Base-by-base conservation (phyloP, 108 stramenopile genomes). In the Craspedostauros australis region DNA sequence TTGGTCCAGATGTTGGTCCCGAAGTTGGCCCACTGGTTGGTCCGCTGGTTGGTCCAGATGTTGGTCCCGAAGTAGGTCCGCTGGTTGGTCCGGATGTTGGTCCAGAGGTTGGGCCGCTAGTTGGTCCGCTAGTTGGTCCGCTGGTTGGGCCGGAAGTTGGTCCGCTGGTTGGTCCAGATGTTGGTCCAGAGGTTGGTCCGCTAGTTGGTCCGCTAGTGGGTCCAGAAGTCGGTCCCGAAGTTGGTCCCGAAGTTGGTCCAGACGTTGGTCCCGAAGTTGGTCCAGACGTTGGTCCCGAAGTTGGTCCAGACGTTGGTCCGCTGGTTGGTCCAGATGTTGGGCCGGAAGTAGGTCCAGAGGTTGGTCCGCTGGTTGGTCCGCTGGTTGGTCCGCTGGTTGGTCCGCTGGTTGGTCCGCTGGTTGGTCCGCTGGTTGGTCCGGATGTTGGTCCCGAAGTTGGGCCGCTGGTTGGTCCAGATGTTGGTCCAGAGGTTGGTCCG, bases 111-210 rank as follows among this genome's bases (percentile, higher is more conserved):
- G 46, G 46, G 9, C 21, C 46, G 9, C 5, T 24, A 26, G 46
- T 48, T n/a, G 46, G 46, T 6, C 46, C 46, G 15, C 15, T 18
- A 7, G 42, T 44, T n/a, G 42, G 42, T n/a, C 46, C 24, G n/a
- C 27, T 18, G 12, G 46, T 48, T 5, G 46, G 46, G n/a, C n/a
- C n/a, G n/a, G n/a, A n/a, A n/a, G n/a, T n/a, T n/a, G n/a, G n/a
- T n/a, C 46, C 46, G 22, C 46, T 48, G 5, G 46, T 24, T 5
- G 46, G 46, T 12, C 46, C 46, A 48, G 46, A 48, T 48, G 46
- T 48, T 8, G 46, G 6, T 22, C 22, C 21, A 5, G 46, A 48
- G 6, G 46, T 48, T 22, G 46, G 46, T 26, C 21, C 46, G 9
- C 5, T 24, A 26, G 46, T 48, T 26, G 46, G 46, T 6, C 46